Evolutionary conservation across 805 yeast species (phyloP).

Genomic region (Grigorovia humatica): DNA sequence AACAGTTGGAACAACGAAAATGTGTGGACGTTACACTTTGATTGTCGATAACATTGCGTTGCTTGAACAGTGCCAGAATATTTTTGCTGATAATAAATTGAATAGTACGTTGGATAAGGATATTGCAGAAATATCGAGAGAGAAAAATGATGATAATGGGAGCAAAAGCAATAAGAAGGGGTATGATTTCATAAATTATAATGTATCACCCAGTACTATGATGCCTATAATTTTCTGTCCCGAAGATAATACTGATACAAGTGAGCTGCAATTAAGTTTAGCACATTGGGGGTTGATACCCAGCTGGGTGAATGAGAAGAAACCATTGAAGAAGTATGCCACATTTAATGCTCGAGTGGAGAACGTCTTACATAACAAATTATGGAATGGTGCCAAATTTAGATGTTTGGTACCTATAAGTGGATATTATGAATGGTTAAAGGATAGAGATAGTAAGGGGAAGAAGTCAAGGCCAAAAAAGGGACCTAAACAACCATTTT

Average conservation of each 20-base stretch:
- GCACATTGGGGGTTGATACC: constrained; percentile 85
- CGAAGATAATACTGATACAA: neutral
- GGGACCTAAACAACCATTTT: constrained; percentile 51
- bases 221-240: constrained; percentile 32
- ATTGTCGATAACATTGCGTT: constrained; percentile 24
- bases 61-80: neutral
- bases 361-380: constrained; percentile 29
- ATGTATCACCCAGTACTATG: constrained; percentile 50
- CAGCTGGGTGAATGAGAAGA: constrained; percentile 39
- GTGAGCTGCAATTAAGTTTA: neutral
- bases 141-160: neutral
- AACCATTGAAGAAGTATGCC: constrained; percentile 29
- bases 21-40: constrained; percentile 58
- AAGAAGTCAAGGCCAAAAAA: constrained; percentile 5
- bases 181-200: constrained; percentile 28
- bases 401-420: constrained; percentile 71
- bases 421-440: constrained; percentile 82
- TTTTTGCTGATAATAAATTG: neutral
- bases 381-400: constrained; percentile 52
- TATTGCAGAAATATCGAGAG: neutral
- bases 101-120: neutral
- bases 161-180: neutral
- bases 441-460: neutral
- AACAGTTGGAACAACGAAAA: constrained; percentile 10
- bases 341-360: constrained; percentile 66